Evolutionary conservation across 2,329 filamentous ascomycete species (phyloP), one percentile per base, ranked within the genome.

Genomic region (Botryosphaeria agaves): DNA sequence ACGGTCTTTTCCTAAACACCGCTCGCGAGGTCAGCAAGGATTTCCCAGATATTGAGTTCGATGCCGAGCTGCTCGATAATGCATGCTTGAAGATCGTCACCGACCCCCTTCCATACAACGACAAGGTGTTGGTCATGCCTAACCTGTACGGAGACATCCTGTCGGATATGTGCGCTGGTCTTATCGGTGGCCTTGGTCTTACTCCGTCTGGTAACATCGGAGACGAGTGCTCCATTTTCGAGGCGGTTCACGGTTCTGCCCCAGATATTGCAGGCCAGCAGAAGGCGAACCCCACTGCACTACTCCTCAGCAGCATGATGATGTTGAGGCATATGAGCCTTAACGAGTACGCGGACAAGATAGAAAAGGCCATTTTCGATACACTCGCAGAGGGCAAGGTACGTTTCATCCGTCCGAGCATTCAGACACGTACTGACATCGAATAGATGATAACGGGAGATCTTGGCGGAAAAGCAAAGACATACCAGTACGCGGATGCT

Each of bases 131-230:
- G 34, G 89, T 98, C 60, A 77, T 76, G 66, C 89, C 89, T 58
- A 98, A 98, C 71, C 70, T 95, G 49, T 98, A 95, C 69, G 89
- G 89, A 60, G 89, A 95, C 64, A 98, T 98, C 69, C 73, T 98
- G 43, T 95, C 87, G 51, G 89, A 98, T 60, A 93, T 95, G 83
- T 95, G 89, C 67, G 89, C 89, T 49, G 89, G 89, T 64, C 71
- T 98, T 45, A 95, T 98, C 49, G 89, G 89, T 56, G 89, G 89
- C 61, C 79, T 98, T 41, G 89, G 89, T 56, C 75, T 98, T 31
- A 94, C 89, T 23, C 89, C 89, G 41, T 95, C 87, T 23, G 89
- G 87, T 52, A 98, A 98, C 73, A 95, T 94, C 52, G 89, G 84
- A 60, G 84, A 94, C 62, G 81, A 93, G 68, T 95, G 84, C 77